phyloP scores from a whole-genome alignment of 2,329 filamentous ascomycete species.

The Eutypa lata region DNA sequence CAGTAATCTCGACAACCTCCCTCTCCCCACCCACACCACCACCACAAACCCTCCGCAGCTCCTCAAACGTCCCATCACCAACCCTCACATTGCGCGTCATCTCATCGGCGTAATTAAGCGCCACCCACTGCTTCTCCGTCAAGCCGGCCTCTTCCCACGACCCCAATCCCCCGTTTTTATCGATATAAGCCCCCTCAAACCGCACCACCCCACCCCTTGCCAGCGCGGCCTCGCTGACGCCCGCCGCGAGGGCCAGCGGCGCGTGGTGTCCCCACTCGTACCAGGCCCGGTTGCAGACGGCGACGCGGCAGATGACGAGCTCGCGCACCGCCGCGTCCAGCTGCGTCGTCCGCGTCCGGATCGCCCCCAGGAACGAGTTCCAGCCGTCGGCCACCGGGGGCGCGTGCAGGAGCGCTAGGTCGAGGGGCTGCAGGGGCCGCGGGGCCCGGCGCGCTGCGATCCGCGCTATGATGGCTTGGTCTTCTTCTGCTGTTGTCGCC shows the following conservation, averaged over 20 bases:
- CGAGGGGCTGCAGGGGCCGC: conserved; percentile 70
- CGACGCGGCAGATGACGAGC: conserved; percentile 77
- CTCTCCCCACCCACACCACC: conserved; percentile 64
- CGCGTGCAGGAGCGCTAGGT: conserved; percentile 72
- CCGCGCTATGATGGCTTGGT: conserved; percentile 55
- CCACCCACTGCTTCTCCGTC: conserved; percentile 61
- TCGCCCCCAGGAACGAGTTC: conserved; percentile 65
- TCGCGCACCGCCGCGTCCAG: conserved; percentile 62
- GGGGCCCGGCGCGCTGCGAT: conserved; percentile 64
- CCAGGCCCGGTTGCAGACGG: conserved; percentile 75
- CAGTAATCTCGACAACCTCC: conserved; percentile 78
- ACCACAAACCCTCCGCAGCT: conserved; percentile 58
- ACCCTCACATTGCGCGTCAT: conserved; percentile 77
- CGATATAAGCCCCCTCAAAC: conserved; percentile 7
- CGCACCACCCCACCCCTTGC: conserved; percentile 40
- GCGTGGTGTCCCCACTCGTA: conserved; percentile 84
- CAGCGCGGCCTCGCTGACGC: conserved; percentile 52
- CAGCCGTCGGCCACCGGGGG: conserved; percentile 73
- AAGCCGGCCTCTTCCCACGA: conserved; percentile 32
- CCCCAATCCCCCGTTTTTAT: conserved; percentile 22
- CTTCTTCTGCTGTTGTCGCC: conserved; percentile 46
- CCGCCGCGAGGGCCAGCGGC: conserved; percentile 59
- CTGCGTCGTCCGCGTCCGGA: conserved; percentile 50
- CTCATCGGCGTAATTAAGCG: conserved; percentile 73
- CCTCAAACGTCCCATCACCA: conserved; percentile 62